Evolutionary conservation across 73 alveolate species (phyloP).

Genomic region (Blepharisma japonicum): DNA sequence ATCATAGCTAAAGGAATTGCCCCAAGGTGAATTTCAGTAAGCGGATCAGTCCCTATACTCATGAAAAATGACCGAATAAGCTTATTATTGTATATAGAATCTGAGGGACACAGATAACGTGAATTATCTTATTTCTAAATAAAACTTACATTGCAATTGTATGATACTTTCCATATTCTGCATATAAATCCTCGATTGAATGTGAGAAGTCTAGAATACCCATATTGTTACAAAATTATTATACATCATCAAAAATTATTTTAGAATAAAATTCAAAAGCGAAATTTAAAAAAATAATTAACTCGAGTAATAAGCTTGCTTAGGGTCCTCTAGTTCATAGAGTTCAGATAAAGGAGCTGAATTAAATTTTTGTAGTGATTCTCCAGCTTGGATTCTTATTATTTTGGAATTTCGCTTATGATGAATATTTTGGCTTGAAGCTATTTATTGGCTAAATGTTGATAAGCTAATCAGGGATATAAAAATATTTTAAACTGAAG

Average conservation of each 20-base stretch:
- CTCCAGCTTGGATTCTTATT: not conserved
- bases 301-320: no score
- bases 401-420: no score
- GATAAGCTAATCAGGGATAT: not conserved
- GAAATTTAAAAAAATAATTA: no score
- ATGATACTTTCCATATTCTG: conserved; percentile 23
- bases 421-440: no score
- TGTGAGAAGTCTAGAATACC: not conserved
- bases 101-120: conserved; percentile 30
- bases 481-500: no score
- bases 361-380: no score
- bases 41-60: not conserved
- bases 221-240: no score
- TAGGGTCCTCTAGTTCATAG: no score
- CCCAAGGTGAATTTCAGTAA: conserved; percentile 18
- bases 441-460: no score
- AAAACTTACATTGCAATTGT: not conserved
- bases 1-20: not conserved
- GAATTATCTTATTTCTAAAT: conserved; percentile 28
- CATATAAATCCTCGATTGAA: not conserved
- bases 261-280: no score
- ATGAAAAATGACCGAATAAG: conserved; percentile 13
- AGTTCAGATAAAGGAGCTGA: no score
- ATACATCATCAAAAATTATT: no score
- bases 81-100: conserved; percentile 12